phyloP scores from a whole-genome alignment of 331 rosid genomes.

The Quercus lobata region DNA sequence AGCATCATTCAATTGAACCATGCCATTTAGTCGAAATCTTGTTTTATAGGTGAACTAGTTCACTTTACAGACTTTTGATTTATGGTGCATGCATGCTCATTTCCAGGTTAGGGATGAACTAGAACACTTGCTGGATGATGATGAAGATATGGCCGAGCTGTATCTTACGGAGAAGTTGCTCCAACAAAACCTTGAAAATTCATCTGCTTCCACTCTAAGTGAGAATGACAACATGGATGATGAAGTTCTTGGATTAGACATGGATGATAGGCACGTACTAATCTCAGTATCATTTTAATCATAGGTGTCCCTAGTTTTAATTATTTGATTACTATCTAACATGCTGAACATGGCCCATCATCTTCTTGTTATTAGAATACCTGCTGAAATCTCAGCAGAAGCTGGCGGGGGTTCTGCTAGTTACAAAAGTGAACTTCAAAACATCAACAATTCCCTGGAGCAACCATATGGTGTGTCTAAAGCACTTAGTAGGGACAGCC shows the following conservation, averaged over 20 bases:
- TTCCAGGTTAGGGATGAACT: slow-evolving; percentile 83
- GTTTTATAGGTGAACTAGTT: not conserved
- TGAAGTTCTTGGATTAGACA: slow-evolving; percentile 35
- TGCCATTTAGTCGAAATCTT: not conserved
- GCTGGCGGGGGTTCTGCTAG: slow-evolving; percentile 21
- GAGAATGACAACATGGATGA: slow-evolving; percentile 33
- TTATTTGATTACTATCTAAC: not conserved
- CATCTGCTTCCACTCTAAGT: slow-evolving; percentile 57
- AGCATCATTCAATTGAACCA: not conserved
- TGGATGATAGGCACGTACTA: slow-evolving; percentile 40
- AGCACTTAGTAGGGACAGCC: slow-evolving; percentile 40
- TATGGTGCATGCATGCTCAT: not conserved
- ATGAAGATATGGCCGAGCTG: slow-evolving; percentile 99
- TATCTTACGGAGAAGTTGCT: slow-evolving; percentile 77
- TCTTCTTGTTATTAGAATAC: slow-evolving; percentile 23
- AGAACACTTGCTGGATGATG: slow-evolving; percentile 90
- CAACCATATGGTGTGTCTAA: slow-evolving; percentile 33
- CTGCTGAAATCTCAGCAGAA: slow-evolving; percentile 35
- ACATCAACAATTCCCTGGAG: slow-evolving; percentile 19
- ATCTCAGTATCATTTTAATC: not conserved
- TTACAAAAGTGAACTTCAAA: slow-evolving; percentile 28
- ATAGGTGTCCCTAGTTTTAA: not conserved
- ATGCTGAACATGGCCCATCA: not conserved
- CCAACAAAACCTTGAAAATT: slow-evolving; percentile 52
- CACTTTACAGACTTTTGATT: not conserved